A percentile compares a stretch with the other conserved stretches of the same genome.
Conservation (phyloP, 352 stramenopile genomes). For the Phytophthora brassicae region DNA sequence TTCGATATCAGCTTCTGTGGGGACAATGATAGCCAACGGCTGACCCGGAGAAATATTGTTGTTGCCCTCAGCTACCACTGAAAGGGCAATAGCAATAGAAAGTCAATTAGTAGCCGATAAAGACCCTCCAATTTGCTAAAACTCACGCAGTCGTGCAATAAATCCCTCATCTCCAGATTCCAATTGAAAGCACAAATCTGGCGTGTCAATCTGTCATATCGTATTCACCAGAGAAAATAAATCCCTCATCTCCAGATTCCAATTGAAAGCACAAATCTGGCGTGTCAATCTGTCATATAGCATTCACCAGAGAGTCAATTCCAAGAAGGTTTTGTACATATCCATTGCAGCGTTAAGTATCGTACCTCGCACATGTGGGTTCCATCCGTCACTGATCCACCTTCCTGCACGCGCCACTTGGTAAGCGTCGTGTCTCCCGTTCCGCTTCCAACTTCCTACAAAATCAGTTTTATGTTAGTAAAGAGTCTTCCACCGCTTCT, state of each 20-base stretch:
- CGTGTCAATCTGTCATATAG: slow-evolving; percentile 69
- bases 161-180: slow-evolving; percentile 81
- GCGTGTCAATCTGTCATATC: slow-evolving; percentile 73
- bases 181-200: slow-evolving; percentile 78
- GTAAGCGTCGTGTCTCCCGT: slow-evolving; percentile 57
- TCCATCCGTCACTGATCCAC: slow-evolving; percentile 61
- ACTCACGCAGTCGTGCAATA: slow-evolving; percentile 73
- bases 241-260: slow-evolving; percentile 79
- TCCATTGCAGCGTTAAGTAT: not conserved
- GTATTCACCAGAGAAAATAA: slow-evolving; percentile 29
- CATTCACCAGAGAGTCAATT: not conserved
- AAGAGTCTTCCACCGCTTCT: not conserved
- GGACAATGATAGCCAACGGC: slow-evolving; percentile 77
- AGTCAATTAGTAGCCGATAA: slow-evolving; percentile 7
- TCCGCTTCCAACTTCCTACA: slow-evolving; percentile 60
- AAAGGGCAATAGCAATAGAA: slow-evolving; percentile 1
- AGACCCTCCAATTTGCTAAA: not conserved
- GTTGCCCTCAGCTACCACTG: slow-evolving; percentile 66
- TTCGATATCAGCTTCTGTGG: slow-evolving; percentile 56
- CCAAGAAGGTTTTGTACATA: too few relatives aligned
- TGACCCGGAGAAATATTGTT: slow-evolving; percentile 64
- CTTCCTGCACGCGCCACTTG: slow-evolving; percentile 79
- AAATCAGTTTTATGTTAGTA: not conserved
- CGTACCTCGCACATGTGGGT: slow-evolving; percentile 78
- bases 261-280: slow-evolving; percentile 81